Evolutionary conservation across 352 stramenopile species (phyloP).

Genomic region (Phytophthora ohioensis): DNA sequence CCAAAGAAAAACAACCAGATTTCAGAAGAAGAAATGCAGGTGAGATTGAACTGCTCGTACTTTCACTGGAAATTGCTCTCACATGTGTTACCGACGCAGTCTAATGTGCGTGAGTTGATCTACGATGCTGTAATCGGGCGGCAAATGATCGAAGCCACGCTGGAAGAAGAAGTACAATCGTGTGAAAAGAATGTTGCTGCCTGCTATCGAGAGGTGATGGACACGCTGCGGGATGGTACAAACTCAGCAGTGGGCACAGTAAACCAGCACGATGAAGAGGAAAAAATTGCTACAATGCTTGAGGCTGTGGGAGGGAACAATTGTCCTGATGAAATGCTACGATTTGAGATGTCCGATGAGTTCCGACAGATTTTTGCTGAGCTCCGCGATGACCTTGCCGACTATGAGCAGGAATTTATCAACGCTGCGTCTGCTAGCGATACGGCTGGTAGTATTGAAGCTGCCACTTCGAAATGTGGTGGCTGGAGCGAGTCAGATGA

Average conservation of each 20-base stretch:
- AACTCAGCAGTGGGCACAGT: conserved; percentile 11
- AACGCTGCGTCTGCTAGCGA: conserved; percentile 40
- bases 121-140: conserved; percentile 79
- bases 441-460: conserved; percentile 44
- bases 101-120: conserved; percentile 56
- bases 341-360: conserved; percentile 51
- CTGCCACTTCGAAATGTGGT: conserved; percentile 46
- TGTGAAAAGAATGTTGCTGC: conserved; percentile 52
- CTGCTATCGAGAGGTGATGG: conserved; percentile 44
- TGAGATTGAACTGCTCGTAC: not conserved
- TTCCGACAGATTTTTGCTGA: conserved; percentile 39
- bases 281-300: conserved; percentile 32
- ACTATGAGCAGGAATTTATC: conserved; percentile 54
- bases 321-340: conserved; percentile 54
- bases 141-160: conserved; percentile 66
- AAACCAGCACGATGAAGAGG: conserved; percentile 19
- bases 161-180: conserved; percentile 59
- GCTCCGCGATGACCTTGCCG: conserved; percentile 39
- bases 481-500: conserved; percentile 63
- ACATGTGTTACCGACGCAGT: conserved; percentile 22
- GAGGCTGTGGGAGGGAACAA: conserved; percentile 26
- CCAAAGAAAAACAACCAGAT: conserved; percentile 36
- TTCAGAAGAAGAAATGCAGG: conserved; percentile 30
- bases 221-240: conserved; percentile 29
- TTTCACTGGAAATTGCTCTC: not conserved